A percentile compares a stretch with the other conserved stretches of the same genome.
Evolutionary conservation across 169 alveolate genomes (phyloP).

Genomic region (Plasmodium blacklocki): DNA sequence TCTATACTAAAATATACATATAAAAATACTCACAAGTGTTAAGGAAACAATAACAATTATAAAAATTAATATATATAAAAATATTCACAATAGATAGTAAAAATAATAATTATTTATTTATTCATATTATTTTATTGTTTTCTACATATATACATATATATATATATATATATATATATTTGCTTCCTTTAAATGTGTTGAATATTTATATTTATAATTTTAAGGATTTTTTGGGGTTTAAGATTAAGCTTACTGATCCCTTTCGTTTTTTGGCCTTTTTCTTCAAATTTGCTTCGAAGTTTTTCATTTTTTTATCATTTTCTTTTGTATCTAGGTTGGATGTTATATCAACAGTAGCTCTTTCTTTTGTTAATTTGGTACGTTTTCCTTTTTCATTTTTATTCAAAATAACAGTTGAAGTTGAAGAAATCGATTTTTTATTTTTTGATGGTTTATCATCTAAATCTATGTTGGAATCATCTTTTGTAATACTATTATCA

Average conservation of each 20-base stretch:
- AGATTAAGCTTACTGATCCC: conserved; percentile 29
- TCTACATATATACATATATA: neutral
- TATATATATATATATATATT: neutral
- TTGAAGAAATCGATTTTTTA: conserved; percentile 21
- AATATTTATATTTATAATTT: conserved; percentile 20
- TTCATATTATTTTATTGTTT: too few relatives aligned
- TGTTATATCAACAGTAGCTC: neutral
- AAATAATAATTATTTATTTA: too few relatives aligned
- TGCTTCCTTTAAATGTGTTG: neutral
- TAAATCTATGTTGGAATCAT: conserved; percentile 6
- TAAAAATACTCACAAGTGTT: too few relatives aligned
- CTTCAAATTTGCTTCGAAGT: conserved; percentile 26
- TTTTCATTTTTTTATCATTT: conserved; percentile 43
- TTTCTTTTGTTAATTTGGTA: conserved; percentile 21
- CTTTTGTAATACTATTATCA: conserved; percentile 7
- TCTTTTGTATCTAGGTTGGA: conserved; percentile 63
- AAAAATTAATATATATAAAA: too few relatives aligned
- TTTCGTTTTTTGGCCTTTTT: conserved; percentile 56
- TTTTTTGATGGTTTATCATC: conserved; percentile 38
- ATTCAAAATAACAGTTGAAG: conserved; percentile 19
- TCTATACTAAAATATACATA: too few relatives aligned
- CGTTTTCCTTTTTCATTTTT: conserved; percentile 49
- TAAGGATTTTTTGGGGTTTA: conserved; percentile 46
- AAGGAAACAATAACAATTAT: too few relatives aligned
- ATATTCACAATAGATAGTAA: too few relatives aligned